Evolutionary conservation across 225 moss, liverwort and hornwort species (phyloP).

Genomic region (Bryum argenteum): DNA sequence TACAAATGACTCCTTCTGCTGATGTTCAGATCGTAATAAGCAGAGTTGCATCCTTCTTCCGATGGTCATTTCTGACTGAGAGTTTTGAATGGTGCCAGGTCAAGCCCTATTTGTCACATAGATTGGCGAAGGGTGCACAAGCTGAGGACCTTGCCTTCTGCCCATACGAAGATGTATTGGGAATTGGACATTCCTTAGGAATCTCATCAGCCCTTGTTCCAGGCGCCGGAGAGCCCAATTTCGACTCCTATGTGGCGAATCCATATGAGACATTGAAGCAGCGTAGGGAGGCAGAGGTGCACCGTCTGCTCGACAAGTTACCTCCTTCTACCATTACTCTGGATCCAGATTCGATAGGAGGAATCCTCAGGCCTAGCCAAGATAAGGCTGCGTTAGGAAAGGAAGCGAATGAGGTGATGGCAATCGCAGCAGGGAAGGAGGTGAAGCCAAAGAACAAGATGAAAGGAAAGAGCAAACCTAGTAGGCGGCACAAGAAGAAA

Average conservation of each 20-base stretch:
- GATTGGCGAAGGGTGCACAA: conserved; percentile 78
- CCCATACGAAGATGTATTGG: conserved; percentile 96
- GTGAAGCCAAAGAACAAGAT: conserved; percentile 74
- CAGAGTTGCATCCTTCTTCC: neutral
- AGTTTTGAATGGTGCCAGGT: conserved; percentile 42
- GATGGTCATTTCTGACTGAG: conserved; percentile 3
- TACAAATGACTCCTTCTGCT: conserved; percentile 21
- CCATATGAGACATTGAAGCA: conserved; percentile 87
- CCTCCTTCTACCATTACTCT: conserved; percentile 86
- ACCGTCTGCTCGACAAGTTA: conserved; percentile 86
- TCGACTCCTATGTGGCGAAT: conserved; percentile 87
- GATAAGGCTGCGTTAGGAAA: conserved; percentile 50
- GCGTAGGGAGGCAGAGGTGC: conserved; percentile 84
- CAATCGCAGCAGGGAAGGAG: conserved; percentile 65
- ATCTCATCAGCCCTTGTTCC: conserved; percentile 83
- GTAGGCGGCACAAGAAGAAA: conserved; percentile 78
- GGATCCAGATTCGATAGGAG: conserved; percentile 82
- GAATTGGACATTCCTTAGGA: conserved; percentile 72
- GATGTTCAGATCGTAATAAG: neutral
- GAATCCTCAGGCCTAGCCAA: conserved; percentile 50
- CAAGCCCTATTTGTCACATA: conserved; percentile 84
- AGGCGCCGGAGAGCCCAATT: conserved; percentile 95
- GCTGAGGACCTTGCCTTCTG: conserved; percentile 83
- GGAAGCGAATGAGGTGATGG: conserved; percentile 70
- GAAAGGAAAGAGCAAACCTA: conserved; percentile 89